phyloP scores from a whole-genome alignment of 1,139 yeast species.

The Sugiyamaella neomexicana region DNA sequence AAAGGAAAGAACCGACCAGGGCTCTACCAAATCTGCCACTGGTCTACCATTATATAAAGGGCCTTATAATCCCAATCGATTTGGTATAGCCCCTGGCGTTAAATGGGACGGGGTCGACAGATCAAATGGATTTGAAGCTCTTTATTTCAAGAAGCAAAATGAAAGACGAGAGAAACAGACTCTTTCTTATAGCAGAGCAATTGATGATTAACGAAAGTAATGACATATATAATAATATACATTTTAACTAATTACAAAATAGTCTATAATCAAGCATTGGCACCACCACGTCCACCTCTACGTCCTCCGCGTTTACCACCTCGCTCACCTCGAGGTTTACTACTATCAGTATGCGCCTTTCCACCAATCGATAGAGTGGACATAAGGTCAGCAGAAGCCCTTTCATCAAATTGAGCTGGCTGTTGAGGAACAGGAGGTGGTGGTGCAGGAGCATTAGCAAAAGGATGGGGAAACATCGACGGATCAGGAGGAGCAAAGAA shows the following conservation, averaged over 20 bases:
- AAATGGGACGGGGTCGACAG: slow-evolving; percentile 95
- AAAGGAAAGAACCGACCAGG: slow-evolving; percentile 7
- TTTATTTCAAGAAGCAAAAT: slow-evolving; percentile 57
- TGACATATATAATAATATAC: not conserved
- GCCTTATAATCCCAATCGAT: slow-evolving; percentile 64
- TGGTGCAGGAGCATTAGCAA: slow-evolving; percentile 7
- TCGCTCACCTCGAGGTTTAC: slow-evolving; percentile 32
- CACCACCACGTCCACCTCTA: slow-evolving; percentile 16
- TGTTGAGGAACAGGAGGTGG: slow-evolving; percentile 28
- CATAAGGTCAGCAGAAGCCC: slow-evolving; percentile 37
- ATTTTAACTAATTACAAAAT: not conserved
- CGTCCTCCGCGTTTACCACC: slow-evolving; percentile 35
- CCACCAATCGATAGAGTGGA: slow-evolving; percentile 32
- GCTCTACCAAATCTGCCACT: slow-evolving; percentile 2
- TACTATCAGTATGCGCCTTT: slow-evolving; percentile 11
- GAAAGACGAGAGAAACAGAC: slow-evolving; percentile 46
- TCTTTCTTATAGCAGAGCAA: slow-evolving; percentile 42
- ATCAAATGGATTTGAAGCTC: slow-evolving; percentile 82
- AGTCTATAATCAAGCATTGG: not conserved
- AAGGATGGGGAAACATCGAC: slow-evolving; percentile 26
- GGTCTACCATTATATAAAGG: slow-evolving; percentile 51
- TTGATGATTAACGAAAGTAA: slow-evolving; percentile 27
- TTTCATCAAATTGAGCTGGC: slow-evolving; percentile 31
- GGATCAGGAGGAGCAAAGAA: slow-evolving; percentile 15
- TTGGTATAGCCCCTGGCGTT: slow-evolving; percentile 72